phyloP scores from a whole-genome alignment of 169 alveolate species.

The Toxoplasma gondii region DNA sequence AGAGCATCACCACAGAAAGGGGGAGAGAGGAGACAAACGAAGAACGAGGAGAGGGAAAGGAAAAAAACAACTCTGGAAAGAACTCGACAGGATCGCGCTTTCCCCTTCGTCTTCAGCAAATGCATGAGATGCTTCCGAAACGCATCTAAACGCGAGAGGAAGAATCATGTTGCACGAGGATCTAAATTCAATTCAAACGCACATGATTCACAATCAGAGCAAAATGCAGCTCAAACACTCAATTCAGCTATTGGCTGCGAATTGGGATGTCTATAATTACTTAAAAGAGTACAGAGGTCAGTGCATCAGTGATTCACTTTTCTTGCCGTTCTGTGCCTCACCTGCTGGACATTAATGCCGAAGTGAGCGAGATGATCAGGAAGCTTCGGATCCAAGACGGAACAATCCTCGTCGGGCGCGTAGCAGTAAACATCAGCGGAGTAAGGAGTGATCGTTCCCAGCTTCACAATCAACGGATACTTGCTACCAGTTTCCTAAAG shows the following conservation, averaged over 20 bases:
- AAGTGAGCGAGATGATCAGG: conserved; percentile 86
- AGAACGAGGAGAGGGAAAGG: neutral
- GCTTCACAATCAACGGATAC: conserved; percentile 91
- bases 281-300: no score
- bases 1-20: no score
- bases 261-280: no score
- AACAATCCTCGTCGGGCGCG: conserved; percentile 86
- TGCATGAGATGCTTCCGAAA: no score
- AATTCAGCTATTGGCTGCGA: no score
- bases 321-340: neutral
- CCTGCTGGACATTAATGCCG: conserved; percentile 87
- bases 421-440: conserved; percentile 93
- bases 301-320: no score
- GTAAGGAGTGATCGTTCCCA: conserved; percentile 92
- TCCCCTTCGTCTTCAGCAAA: no score
- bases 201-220: no score
- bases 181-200: no score
- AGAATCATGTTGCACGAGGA: no score
- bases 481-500: conserved; percentile 79
- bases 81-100: neutral
- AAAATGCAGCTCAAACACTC: no score
- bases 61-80: neutral
- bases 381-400: conserved; percentile 88
- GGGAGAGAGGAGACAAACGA: neutral
- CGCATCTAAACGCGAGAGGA: no score